Evolutionary conservation across 495 filamentous ascomycete species (phyloP), one percentile per base, ranked within the genome.

Genomic region (Penicillium taxi): DNA sequence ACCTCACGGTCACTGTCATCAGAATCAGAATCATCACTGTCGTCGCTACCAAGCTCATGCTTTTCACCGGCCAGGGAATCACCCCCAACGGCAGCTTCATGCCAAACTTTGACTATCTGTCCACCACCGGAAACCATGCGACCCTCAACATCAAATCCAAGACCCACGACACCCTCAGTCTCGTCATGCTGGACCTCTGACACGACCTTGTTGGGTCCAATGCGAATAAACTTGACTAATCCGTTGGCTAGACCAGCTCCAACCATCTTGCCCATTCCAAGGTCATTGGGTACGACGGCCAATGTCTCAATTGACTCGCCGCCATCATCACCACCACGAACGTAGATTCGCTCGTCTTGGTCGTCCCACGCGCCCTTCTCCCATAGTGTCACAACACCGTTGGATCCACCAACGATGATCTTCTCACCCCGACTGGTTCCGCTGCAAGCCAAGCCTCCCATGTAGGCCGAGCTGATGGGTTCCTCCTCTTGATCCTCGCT

Each of bases 401-500:
- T 76, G 8, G 78, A 77, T 9, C 80, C 83, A 20, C 91, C 91
- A 2, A 94, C 79, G 1, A 88, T 58, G 1, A 94, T 66, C 48
- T 94, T 86, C 47, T 82, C 73, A 2, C 82, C 84, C 16, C 78
- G 77, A 38, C 63, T 74, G 16, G 61, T 67, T 35, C 81, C 78
- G 13, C 75, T 67, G 24, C 76, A 73, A 2, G 75, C 64, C 21
- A 89, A 69, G 2, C 79, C 75, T 5, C 71, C 69, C 15, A 95
- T 80, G 55, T 84, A 82, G 5, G 75, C 65, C 1, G 82, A 83
- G 55, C 81, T 84, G 9, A 95, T 72, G 38, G 96, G 58, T 57
- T 96, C 91, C 39, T 95, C 91, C 44, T 88, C 91, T 50, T 96
- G 88, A 50, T 95, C 84, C 53, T 94, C 91, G 44, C 85, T 93